Evolutionary conservation across 202 grass and related monocot genomes (phyloP), one percentile per base, ranked within the genome.

Genomic region (Panicum hallii): DNA sequence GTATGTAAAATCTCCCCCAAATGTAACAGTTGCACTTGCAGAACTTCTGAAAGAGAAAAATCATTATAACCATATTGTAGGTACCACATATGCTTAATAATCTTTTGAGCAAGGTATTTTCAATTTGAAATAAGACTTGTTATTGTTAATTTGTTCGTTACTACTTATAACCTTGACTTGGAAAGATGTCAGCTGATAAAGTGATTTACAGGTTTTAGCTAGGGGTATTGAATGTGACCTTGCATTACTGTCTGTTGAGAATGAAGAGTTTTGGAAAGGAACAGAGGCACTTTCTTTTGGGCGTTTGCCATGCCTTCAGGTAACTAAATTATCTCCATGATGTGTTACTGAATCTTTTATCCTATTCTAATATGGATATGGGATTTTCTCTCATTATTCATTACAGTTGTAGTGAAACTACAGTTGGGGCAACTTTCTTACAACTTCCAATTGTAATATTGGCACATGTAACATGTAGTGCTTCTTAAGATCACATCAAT

Each of bases 221-320:
- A 92, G 88, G 74, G 97, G 97, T 45, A 69, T 88, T 11, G 97
- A 99, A 84, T 99, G 97, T 45, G 97, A 99, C 77, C 94, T 99
- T 91, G 97, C 97, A 65, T 89, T 99, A 81, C 88, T 99, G 32
- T 94, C 97, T 63, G 93, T 99, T 67, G 97, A 99, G 84, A 96
- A 86, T 83, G 93, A 96, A 73, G 94, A 99, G 44, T 99, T 99
- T 58, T 96, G 97, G 97, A 88, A 79, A 92, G 93, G 91, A 84
- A 86, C 93, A 69, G 79, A 99, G 61, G 86, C 93, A 91, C 93
- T 99, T 89, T 75, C 75, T 56, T 82, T 99, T 87, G 97, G 93
- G 68, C 90, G 86, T 40, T 91, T 99, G 80, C 97, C 97, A 87
- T 88, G 87, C 65, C 97, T 99, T 91, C 93, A 99, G 97, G 97